Conservation (phyloP, 192 early-diverging fungal species). For the Piromyces sp. region DNA sequence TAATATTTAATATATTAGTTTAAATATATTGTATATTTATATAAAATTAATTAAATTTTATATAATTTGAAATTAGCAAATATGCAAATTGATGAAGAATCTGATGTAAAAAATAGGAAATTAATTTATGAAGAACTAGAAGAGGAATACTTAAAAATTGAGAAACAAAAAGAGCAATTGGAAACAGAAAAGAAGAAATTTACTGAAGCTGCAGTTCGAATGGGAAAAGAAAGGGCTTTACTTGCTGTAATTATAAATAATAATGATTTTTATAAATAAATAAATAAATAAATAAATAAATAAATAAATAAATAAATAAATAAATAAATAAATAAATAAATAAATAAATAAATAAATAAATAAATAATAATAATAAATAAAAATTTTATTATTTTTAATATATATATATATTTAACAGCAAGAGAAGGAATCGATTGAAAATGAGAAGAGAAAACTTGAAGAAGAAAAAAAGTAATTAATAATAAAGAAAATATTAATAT, state of each 20-base stretch:
- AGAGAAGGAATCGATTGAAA: background rate
- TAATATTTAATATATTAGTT: too few species aligned
- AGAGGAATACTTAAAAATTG: background rate
- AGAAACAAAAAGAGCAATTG: background rate
- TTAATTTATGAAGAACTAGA: background rate
- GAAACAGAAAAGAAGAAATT: background rate
- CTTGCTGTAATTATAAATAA: background rate
- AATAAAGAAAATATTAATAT: background rate
- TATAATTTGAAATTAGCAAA: too few species aligned
- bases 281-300: too few species aligned
- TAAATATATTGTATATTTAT: too few species aligned
- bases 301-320: too few species aligned
- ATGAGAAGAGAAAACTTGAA: background rate
- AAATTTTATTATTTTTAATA: too few species aligned
- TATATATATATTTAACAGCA: too few species aligned
- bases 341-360: too few species aligned
- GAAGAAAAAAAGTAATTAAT: background rate
- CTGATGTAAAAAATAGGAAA: background rate
- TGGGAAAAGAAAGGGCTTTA: background rate
- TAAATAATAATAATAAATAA: too few species aligned
- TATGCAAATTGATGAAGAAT: background rate
- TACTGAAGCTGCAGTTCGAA: background rate
- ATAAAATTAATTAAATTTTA: too few species aligned
- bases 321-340: too few species aligned
- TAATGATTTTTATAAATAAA: too few species aligned